These are phyloP conservation scores for Neurospora tetrasperma DNA, from an alignment of 495 filamentous ascomycete genomes.

Conservation along the genomic window DNA sequence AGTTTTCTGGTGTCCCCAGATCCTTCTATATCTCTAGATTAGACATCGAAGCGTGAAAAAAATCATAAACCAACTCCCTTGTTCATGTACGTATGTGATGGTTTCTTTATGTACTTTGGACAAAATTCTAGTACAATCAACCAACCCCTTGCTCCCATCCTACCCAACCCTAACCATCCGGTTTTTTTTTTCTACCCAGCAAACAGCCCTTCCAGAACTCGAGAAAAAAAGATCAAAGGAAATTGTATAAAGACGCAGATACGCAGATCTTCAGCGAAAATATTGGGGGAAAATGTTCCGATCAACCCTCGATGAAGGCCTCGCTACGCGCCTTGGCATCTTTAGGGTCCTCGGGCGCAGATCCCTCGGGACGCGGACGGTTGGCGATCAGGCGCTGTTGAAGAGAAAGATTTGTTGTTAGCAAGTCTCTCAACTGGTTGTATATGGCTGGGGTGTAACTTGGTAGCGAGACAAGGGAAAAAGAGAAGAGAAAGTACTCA, in stretches of 20 bases:
- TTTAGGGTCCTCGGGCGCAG: conserved; percentile 19
- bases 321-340: conserved; percentile 27
- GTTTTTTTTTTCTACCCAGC: background rate
- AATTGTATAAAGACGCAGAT: background rate
- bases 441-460: background rate
- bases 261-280: background rate
- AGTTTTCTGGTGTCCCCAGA: background rate
- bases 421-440: background rate
- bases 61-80: background rate
- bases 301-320: conserved; percentile 27
- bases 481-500: conserved; percentile 31
- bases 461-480: background rate
- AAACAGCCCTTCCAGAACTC: background rate
- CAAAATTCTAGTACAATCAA: background rate
- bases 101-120: background rate
- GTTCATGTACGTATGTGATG: background rate
- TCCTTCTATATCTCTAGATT: background rate
- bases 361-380: conserved; percentile 18
- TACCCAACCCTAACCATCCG: background rate
- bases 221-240: background rate
- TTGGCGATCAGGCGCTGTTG: conserved; percentile 34
- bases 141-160: background rate
- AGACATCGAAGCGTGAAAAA: background rate
- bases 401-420: background rate
- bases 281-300: background rate